Conservation (phyloP, 179 eudicot genomes). For the Gypsophila paniculata region DNA sequence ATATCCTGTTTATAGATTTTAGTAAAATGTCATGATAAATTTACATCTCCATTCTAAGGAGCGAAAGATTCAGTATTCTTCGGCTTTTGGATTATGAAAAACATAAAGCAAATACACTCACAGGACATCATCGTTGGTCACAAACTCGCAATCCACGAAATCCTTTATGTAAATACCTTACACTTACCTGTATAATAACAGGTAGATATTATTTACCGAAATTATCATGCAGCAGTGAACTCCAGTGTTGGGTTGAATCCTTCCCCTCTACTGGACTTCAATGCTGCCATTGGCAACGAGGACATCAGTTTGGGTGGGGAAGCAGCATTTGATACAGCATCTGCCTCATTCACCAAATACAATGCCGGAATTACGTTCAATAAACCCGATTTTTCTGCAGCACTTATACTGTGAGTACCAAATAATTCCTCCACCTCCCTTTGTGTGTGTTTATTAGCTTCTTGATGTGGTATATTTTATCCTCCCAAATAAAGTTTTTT, state of each 20-base stretch:
- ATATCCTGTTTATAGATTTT: too few relatives aligned
- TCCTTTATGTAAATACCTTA: neutral
- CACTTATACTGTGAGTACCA: slow-evolving; percentile 62
- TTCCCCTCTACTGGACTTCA: slow-evolving; percentile 55
- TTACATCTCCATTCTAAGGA: too few relatives aligned
- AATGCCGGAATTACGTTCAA: slow-evolving; percentile 65
- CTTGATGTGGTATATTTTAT: neutral
- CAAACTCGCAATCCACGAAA: too few relatives aligned
- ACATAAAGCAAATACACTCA: too few relatives aligned
- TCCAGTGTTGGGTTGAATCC: slow-evolving; percentile 82
- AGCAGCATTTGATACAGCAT: slow-evolving; percentile 72
- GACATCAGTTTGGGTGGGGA: slow-evolving; percentile 71
- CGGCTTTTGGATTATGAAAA: too few relatives aligned
- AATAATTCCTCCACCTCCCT: neutral
- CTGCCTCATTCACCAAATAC: slow-evolving; percentile 73
- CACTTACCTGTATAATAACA: slow-evolving; percentile 31
- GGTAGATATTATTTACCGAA: slow-evolving; percentile 74
- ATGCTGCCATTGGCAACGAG: slow-evolving; percentile 65
- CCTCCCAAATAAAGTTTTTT: neutral
- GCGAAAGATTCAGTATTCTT: too few relatives aligned
- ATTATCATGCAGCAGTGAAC: slow-evolving; percentile 58
- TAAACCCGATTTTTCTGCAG: slow-evolving; percentile 69
- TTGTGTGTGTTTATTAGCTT: neutral
- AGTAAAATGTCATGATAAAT: too few relatives aligned
- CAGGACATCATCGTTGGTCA: too few relatives aligned